A percentile compares a stretch with the other conserved stretches of the same genome.
phyloP scores from a whole-genome alignment of 2,329 filamentous ascomycete genomes.

The Seiridium cupressi region DNA sequence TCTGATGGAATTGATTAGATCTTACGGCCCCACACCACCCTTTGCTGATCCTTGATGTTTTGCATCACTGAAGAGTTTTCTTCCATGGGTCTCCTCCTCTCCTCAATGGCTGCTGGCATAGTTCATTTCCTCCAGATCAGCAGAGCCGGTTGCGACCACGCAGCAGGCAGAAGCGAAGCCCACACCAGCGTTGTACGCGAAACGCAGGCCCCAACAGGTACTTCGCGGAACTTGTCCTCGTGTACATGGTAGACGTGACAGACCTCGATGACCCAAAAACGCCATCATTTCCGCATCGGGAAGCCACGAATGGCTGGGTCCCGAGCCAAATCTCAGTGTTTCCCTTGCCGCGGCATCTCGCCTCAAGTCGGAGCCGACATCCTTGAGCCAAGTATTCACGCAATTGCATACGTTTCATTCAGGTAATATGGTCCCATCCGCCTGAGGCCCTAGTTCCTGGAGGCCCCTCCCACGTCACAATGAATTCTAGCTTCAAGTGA shows the following conservation, averaged over 20 bases:
- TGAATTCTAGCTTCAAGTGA: background rate
- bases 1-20: conserved; percentile 15
- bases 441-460: background rate
- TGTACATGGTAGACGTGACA: background rate
- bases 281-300: background rate
- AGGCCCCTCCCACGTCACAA: background rate
- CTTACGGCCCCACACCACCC: background rate
- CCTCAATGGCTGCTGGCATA: background rate
- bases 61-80: conserved; percentile 1
- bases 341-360: background rate
- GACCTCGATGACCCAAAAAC: background rate
- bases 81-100: background rate
- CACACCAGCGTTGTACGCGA: background rate
- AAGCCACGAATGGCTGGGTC: conserved; percentile 1
- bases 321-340: background rate
- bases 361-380: background rate
- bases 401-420: background rate
- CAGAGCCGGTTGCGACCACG: background rate
- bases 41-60: background rate
- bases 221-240: background rate
- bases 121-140: background rate
- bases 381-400: background rate
- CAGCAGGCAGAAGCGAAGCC: background rate
- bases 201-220: background rate
- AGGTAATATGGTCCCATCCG: background rate